phyloP scores from a whole-genome alignment of 305 asterid genomes.

The Solanum aculeatissimum region DNA sequence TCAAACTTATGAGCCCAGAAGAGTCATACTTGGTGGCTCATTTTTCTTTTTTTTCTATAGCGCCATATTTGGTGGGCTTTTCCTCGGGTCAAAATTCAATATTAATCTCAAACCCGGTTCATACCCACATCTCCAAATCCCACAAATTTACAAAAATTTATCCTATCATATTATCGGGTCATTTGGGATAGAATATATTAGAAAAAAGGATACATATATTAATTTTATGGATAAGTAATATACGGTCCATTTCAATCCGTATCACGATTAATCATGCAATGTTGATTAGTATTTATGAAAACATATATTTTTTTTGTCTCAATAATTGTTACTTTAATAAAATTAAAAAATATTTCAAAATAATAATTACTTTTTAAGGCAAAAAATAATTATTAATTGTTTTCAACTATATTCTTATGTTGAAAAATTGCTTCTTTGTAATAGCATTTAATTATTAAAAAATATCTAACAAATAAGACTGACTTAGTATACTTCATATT shows the following conservation, averaged over 20 bases:
- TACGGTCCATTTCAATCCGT: no score
- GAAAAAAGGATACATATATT: neutral
- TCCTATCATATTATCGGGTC: neutral
- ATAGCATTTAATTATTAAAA: no score
- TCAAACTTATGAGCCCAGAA: neutral
- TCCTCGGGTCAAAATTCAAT: neutral
- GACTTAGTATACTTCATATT: no score
- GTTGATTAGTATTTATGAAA: neutral
- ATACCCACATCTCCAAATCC: neutral
- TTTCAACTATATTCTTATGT: no score
- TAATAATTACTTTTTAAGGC: no score
- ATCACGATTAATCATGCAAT: neutral
- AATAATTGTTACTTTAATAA: neutral
- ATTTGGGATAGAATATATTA: fast-evolving
- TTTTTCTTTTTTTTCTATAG: neutral
- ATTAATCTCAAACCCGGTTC: neutral
- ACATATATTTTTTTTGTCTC: no score
- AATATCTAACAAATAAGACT: no score
- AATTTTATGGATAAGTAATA: no score
- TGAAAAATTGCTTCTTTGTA: no score
- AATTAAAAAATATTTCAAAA: no score
- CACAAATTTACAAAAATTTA: neutral
- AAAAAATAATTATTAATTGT: no score
- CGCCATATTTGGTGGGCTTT: neutral
- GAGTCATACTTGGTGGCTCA: neutral